These are phyloP conservation scores for Trichoderma koningiopsis DNA, from an alignment of 2,329 filamentous ascomycete genomes.

Conservation along the genomic window DNA sequence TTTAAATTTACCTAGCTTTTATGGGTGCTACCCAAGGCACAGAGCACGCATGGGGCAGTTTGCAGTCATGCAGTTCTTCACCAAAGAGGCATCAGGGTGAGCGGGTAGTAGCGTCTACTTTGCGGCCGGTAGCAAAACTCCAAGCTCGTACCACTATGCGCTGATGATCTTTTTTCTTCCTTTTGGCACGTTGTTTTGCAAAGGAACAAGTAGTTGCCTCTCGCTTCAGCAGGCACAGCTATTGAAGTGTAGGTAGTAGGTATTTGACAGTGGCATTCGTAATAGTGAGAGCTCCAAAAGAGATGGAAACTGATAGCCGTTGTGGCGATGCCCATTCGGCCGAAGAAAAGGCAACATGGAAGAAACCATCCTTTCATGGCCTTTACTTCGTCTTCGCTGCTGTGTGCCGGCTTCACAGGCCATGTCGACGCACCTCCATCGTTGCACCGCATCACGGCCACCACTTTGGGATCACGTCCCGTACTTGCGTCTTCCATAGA, in stretches of 20 bases:
- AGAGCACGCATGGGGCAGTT: not conserved
- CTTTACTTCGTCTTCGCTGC: not conserved
- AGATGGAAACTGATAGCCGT: not conserved
- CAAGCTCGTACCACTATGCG: constrained; percentile 1
- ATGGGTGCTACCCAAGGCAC: not conserved
- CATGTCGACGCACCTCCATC: not conserved
- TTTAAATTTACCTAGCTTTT: not conserved
- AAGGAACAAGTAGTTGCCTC: not conserved
- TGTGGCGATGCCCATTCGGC: not conserved
- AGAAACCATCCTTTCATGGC: not conserved
- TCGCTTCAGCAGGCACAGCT: not conserved
- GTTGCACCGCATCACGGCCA: constrained; percentile 12
- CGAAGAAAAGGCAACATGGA: not conserved
- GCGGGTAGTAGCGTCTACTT: not conserved
- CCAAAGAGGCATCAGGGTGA: not conserved
- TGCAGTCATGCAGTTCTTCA: not conserved
- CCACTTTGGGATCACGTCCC: constrained; percentile 8
- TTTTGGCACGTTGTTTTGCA: not conserved
- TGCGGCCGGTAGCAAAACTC: not conserved
- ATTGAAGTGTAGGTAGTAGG: not conserved
- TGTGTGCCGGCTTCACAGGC: not conserved
- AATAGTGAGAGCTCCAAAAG: not conserved
- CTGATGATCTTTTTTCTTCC: not conserved
- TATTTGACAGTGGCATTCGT: not conserved
- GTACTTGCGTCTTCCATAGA: constrained; percentile 8